Base-by-base conservation (phyloP, 2,329 filamentous ascomycete genomes). In the Pyrenochaeta sp. region DNA sequence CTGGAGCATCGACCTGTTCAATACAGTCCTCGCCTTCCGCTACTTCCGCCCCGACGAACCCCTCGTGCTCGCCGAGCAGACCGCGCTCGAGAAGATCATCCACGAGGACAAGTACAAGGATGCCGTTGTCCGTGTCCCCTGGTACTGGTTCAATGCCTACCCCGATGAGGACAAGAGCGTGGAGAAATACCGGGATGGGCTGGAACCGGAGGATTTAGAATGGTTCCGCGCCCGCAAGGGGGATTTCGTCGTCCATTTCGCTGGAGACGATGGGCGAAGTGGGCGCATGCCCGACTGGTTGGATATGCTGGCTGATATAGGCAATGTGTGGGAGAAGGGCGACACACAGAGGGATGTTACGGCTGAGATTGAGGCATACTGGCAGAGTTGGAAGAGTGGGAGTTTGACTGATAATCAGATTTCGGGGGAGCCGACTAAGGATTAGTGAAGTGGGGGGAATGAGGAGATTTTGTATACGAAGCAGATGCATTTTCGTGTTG, bases 121-220 rank as follows among this genome's bases (percentile, higher is more conserved):
- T 7, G 47, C 63, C 40, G 53, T 69, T 8, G 66, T 69, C 3
- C 51, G 65, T 21, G 67, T 71, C 19, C 73, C 73, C 7, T 72
- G 74, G 52, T 59, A 74, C 14, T 75, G 73, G 72, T 75, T 76
- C 62, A 76, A 76, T 41, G 69, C 72, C 1, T 76, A 74, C 35
- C 50, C 51, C 13, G 67, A 72, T 36, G 68, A 45, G 15, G 65
- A 31, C 61, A 20, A 34, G 19, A 51, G 51, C 31, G 39, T 53
- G 5, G 21, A 39, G 6, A 29, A 41, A 2, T 56, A 51, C 40
- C 67, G 67, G 10, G 48, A 50, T 20, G 67, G 69, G 29, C 69
- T 70, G 42, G 68, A 72, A 49, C 72, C 67, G 3, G 50, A 73
- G 13, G 55, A 63, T 1, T 57, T 69, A 7, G 71, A 48, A 20